phyloP scores from a whole-genome alignment of 176 grass and related monocot genomes.

The Cymbopogon citratus region DNA sequence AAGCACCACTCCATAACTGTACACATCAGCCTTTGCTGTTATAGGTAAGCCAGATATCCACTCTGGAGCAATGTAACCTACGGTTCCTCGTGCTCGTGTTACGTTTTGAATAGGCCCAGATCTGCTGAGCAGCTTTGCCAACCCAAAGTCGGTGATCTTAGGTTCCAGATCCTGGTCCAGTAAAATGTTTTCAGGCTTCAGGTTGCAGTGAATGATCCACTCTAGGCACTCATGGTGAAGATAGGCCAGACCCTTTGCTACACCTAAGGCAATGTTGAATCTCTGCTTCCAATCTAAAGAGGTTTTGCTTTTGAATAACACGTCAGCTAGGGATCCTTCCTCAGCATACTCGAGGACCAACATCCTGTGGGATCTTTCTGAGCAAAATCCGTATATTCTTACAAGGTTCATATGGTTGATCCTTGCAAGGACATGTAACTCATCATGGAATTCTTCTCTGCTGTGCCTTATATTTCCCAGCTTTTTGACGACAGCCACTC shows the following conservation, averaged over 20 bases:
- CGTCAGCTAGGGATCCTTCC: slow-evolving; percentile 31
- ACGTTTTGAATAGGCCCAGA: not conserved
- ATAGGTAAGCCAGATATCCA: slow-evolving; percentile 37
- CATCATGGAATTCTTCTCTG: slow-evolving; percentile 39
- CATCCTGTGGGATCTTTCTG: slow-evolving; percentile 41
- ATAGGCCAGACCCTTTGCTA: slow-evolving; percentile 46
- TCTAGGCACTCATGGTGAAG: slow-evolving; percentile 51
- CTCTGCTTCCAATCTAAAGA: slow-evolving; percentile 33
- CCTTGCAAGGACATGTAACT: slow-evolving; percentile 34
- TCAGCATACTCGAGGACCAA: slow-evolving; percentile 40
- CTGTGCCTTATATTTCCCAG: slow-evolving; percentile 26
- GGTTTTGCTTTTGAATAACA: slow-evolving; percentile 22
- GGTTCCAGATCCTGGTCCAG: slow-evolving; percentile 35
- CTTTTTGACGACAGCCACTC: slow-evolving; percentile 17
- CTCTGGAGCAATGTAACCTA: slow-evolving; percentile 47
- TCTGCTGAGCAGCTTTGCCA: slow-evolving; percentile 38
- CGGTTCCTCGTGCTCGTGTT: slow-evolving; percentile 16
- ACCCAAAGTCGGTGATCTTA: slow-evolving; percentile 43
- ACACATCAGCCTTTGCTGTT: slow-evolving; percentile 37
- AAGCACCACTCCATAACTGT: slow-evolving; percentile 38
- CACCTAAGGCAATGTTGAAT: slow-evolving; percentile 39
- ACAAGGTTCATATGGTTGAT: slow-evolving; percentile 52
- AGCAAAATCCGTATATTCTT: slow-evolving; percentile 47
- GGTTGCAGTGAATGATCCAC: slow-evolving; percentile 47
- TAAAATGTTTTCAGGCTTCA: slow-evolving; percentile 44